A percentile compares a stretch with the other conserved stretches of the same genome.
phyloP scores from a whole-genome alignment of 257 asterid species.

The Penstemon davidsonii region DNA sequence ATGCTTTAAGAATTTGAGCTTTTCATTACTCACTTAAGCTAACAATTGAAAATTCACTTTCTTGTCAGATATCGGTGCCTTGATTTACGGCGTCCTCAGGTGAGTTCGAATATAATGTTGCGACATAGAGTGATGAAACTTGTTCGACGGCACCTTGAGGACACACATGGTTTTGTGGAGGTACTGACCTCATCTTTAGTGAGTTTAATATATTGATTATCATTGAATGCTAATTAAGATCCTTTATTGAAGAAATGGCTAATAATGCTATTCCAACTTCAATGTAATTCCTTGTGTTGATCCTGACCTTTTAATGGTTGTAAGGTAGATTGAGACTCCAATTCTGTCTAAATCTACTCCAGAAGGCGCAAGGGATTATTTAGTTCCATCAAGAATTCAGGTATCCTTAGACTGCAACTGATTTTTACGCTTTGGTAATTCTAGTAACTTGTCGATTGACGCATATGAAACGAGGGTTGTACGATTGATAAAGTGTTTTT shows the following conservation, averaged over 20 bases:
- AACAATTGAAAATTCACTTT: constrained; percentile 25
- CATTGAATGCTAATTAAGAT: constrained; percentile 9
- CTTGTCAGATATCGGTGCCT: constrained; percentile 81
- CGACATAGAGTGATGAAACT: constrained; percentile 91
- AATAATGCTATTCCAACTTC: constrained; percentile 17
- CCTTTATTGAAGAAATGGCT: constrained; percentile 12
- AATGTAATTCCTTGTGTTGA: constrained; percentile 47
- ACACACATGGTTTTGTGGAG: constrained; percentile 86
- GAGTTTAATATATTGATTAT: neutral
- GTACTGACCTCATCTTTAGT: constrained; percentile 42
- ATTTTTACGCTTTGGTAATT: constrained; percentile 11
- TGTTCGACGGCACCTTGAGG: constrained; percentile 88
- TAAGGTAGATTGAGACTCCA: constrained; percentile 99
- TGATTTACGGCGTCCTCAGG: constrained; percentile 84
- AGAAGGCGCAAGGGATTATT: constrained; percentile 99
- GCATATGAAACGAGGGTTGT: neutral
- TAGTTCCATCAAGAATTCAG: constrained; percentile 99
- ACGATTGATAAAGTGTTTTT: constrained; percentile 4
- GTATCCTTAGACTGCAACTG: constrained; percentile 35
- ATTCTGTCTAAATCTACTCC: constrained; percentile 97
- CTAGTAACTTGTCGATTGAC: constrained; percentile 18
- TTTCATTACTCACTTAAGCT: neutral
- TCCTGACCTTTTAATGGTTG: constrained; percentile 70
- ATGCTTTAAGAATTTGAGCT: constrained; percentile 1
- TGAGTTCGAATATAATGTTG: constrained; percentile 76